Conservation (phyloP, 495 filamentous ascomycete species). For the Physcia stellaris region DNA sequence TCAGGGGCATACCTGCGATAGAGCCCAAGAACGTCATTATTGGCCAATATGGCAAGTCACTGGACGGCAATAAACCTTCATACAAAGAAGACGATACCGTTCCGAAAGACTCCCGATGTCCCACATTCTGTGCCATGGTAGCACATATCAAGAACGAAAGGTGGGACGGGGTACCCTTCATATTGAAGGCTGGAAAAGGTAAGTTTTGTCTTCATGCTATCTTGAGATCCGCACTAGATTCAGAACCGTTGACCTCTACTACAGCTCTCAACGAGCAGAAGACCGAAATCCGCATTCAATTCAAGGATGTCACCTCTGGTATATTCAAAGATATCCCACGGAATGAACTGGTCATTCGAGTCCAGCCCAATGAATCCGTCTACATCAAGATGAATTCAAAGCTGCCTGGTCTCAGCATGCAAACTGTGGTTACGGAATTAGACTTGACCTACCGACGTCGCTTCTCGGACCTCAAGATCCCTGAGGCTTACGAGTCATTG, state of each 20-base stretch:
- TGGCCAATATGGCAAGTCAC: constrained; percentile 91
- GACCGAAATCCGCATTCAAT: constrained; percentile 98
- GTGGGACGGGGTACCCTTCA: constrained; percentile 99
- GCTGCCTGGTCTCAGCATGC: constrained; percentile 95
- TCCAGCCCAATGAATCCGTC: constrained; percentile 97
- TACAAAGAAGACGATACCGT: constrained; percentile 99
- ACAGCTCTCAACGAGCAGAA: constrained; percentile 96
- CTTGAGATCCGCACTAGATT: constrained; percentile 5
- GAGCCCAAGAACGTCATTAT: constrained; percentile 99
- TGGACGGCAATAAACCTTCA: constrained; percentile 91
- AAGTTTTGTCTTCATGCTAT: constrained; percentile 7
- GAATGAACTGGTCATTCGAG: constrained; percentile 98
- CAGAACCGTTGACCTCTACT: too few species aligned
- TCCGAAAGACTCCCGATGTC: constrained; percentile 91
- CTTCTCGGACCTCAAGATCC: constrained; percentile 98
- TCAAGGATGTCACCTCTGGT: constrained; percentile 96
- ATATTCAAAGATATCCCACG: constrained; percentile 99
- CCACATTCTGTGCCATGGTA: constrained; percentile 94
- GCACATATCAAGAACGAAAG: constrained; percentile 99
- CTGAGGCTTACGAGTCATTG: constrained; percentile 95
- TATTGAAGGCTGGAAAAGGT: constrained; percentile 96
- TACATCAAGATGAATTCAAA: constrained; percentile 99
- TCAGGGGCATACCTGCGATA: constrained; percentile 85
- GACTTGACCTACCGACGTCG: constrained; percentile 96
- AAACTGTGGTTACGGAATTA: constrained; percentile 97